These are phyloP conservation scores for Achlya hypogyna DNA, from an alignment of 352 stramenopile species.

Conservation along the genomic window DNA sequence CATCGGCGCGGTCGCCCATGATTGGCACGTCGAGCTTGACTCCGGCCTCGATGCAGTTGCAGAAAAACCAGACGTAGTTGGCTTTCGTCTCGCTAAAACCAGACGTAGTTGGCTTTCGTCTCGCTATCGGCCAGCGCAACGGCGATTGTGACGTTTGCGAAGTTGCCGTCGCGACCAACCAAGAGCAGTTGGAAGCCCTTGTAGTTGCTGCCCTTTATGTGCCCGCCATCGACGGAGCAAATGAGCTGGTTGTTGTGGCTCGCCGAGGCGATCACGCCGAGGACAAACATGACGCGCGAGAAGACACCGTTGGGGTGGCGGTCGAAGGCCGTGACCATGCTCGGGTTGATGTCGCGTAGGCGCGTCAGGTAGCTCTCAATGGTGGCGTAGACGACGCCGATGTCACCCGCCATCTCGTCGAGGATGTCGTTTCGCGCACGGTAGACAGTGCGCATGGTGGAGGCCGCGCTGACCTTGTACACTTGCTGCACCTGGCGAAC, in stretches of 20 bases:
- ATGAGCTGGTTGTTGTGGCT: not conserved
- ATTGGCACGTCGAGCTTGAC: not conserved
- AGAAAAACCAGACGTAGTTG: too few species aligned
- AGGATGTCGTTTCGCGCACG: not conserved
- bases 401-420: not conserved
- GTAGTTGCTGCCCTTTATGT: not conserved
- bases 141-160: not conserved
- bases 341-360: not conserved
- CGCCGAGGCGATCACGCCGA: not conserved
- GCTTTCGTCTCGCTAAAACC: not conserved
- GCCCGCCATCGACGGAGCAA: not conserved
- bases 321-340: not conserved
- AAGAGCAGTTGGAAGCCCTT: not conserved
- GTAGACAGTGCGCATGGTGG: not conserved
- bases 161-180: not conserved
- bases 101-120: not conserved
- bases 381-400: not conserved
- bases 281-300: not conserved
- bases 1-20: not conserved
- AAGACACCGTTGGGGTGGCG: not conserved
- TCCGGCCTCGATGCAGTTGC: not conserved
- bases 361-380: not conserved
- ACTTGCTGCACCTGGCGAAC: not conserved
- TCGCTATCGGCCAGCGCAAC: not conserved
- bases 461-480: not conserved